Conservation (phyloP, 1,139 yeast genomes). For the Candida tropicalis region DNA sequence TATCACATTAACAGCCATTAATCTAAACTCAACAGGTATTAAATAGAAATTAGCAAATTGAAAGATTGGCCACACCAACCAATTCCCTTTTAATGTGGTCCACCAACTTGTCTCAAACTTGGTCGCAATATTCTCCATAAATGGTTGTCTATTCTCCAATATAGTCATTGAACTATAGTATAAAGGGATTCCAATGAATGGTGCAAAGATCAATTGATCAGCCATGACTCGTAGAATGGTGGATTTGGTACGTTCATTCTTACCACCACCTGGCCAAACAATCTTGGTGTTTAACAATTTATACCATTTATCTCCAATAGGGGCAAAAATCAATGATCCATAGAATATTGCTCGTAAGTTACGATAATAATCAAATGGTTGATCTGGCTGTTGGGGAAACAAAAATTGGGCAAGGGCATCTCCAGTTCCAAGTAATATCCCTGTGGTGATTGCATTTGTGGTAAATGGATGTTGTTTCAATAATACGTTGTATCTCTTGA, state of each 20-base stretch:
- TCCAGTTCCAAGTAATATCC: conserved; percentile 44
- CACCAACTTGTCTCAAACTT: conserved; percentile 56
- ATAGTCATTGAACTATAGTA: conserved; percentile 70
- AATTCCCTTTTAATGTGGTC: conserved; percentile 66
- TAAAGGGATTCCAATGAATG: conserved; percentile 64
- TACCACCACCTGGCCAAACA: conserved; percentile 16
- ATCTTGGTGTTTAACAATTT: conserved; percentile 27
- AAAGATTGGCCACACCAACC: conserved; percentile 88
- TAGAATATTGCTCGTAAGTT: conserved; percentile 37
- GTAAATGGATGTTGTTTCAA: conserved; percentile 33
- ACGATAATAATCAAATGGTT: conserved; percentile 31
- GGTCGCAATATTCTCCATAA: conserved; percentile 27
- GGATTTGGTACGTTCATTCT: conserved; percentile 15
- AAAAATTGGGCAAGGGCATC: conserved; percentile 42
- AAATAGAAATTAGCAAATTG: conserved; percentile 72
- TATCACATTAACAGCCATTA: conserved; percentile 68
- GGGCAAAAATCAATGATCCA: conserved; percentile 45
- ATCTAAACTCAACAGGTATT: conserved; percentile 69
- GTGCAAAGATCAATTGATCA: conserved; percentile 81
- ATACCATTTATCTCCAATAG: conserved; percentile 47
- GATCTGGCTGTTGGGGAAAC: conserved; percentile 21
- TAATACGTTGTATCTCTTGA: conserved; percentile 32
- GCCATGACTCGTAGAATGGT: conserved; percentile 55
- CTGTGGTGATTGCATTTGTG: conserved; percentile 44
- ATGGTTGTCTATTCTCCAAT: conserved; percentile 49